Base-by-base conservation (phyloP, 2,329 filamentous ascomycete genomes). In the Drechslera avenae region DNA sequence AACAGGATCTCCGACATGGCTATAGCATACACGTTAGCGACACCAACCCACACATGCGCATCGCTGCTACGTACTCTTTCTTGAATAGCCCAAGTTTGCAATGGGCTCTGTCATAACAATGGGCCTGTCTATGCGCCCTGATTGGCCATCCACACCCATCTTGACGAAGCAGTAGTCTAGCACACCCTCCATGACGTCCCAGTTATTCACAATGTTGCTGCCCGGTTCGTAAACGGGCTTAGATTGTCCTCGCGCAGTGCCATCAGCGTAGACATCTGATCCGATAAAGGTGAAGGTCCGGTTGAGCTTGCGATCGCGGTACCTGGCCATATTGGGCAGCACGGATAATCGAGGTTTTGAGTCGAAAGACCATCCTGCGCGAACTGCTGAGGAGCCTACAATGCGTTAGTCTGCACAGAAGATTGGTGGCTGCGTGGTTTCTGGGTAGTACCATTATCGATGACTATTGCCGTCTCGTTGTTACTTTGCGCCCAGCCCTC, bases 1-100 rank as follows among this genome's bases (percentile, higher is more conserved):
- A 97, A 99, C 9, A 99, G 79, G 47, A 97, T 93, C 70, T 99
- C 94, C 35, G 90, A 96, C 93, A 97, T 97, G 62, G 90, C 91
- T 96, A 60, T 45, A 33, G 35, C 14, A 14, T 13, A 3, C 16
- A 39, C 50, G 69, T 77, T 58, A 75, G 61, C 45, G 40, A 21
- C 18, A 3, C 14, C 8, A 36, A 36, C 6, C 10, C 5, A 35
- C 5, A 35, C 16, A 28, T 16, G 33, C 1, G 33, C 18, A 44
- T 30, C 7, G 5, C 30, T 4, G 16, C 21, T 19, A 79, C 87
- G 59, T 76, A 95, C 91, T 93, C 77, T 90, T 93, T 60, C 92
- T 81, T 39, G 91, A 88, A 70, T 99, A 99, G 10, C 85, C 86
- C 53, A 96, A 74, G 73, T 97, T 97, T 21, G 92, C 94, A 50